Percentiles rank a stretch among this genome's conserved stretches.
Conservation (phyloP, 2,329 filamentous ascomycete species). For the Colletotrichum sansevieriae region DNA sequence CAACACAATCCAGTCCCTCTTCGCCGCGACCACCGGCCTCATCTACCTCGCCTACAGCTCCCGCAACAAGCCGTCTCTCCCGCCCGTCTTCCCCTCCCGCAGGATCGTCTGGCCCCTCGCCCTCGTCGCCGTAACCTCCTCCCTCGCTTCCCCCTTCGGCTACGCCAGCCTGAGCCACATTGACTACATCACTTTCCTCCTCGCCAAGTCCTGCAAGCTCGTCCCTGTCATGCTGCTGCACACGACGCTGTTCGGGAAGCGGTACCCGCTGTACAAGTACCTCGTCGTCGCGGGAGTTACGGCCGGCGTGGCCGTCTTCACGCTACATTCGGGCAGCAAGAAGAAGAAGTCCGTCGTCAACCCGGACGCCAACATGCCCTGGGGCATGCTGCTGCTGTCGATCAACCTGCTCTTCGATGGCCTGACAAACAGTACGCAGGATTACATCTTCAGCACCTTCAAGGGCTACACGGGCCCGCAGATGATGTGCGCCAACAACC, state of each 20-base stretch:
- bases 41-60: constrained; percentile 82
- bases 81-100: constrained; percentile 81
- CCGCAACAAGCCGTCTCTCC: constrained; percentile 60
- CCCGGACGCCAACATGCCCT: constrained; percentile 73
- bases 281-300: constrained; percentile 92
- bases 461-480: constrained; percentile 89
- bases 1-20: constrained; percentile 93
- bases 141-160: constrained; percentile 93
- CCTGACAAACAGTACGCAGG: constrained; percentile 95
- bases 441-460: constrained; percentile 88
- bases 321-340: constrained; percentile 80
- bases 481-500: constrained; percentile 99
- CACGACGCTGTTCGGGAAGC: constrained; percentile 88
- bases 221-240: constrained; percentile 99
- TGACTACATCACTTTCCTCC: constrained; percentile 97
- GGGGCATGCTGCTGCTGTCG: constrained; percentile 85
- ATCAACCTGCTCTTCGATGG: constrained; percentile 97
- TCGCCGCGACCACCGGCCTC: constrained; percentile 86
- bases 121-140: constrained; percentile 85
- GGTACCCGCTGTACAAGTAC: constrained; percentile 97
- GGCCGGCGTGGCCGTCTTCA: constrained; percentile 93
- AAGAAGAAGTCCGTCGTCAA: constrained; percentile 57
- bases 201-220: constrained; percentile 98
- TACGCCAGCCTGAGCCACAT: constrained; percentile 94
- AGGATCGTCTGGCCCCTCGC: constrained; percentile 82